Base-by-base conservation (phyloP, 202 grass and related monocot genomes). In the Digitaria exilis region DNA sequence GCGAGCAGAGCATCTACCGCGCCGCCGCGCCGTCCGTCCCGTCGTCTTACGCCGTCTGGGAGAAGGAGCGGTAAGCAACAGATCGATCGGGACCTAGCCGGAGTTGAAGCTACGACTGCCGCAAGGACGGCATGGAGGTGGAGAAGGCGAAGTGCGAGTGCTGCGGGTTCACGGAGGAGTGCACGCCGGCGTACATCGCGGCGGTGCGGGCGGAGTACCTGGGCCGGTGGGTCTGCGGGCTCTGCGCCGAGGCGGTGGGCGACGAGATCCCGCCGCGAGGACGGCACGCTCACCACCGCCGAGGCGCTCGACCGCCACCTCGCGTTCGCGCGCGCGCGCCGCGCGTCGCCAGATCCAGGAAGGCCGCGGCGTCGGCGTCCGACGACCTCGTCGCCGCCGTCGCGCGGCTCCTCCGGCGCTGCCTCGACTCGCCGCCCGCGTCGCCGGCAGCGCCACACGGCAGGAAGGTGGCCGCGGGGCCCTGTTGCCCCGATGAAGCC, bases 101-200 rank as follows among this genome's bases (percentile, higher is more conserved):
- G 35, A 37, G 0, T 6, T 37, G 35, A 37, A 37, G 35, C 37
- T 39, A 8, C 37, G 6, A 7, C 35, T 73, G 46, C 46, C 6
- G 29, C 29, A 16, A 21, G 28, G 49, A 2, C 42, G 32, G 31
- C 54, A 85, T 75, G 68, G 91, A 93, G 86, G 93, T 91, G 77
- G 79, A 94, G 88, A 74, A 51, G 3, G 88, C 80, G 4, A 60
- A 7, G 84, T 97, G 94, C 84, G 94, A 86, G 77, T 97, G 94
- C 83, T 97, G 91, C 79, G 94, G 94, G 52, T 86, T 97, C 84
- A 93, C 78, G 59, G 91, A 97, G 86, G 91, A 97, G 91, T 97
- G 94, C 87, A 97, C 94, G 57, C 78, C 87, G 61, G 69, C 73
- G 84, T 97, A 97, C 89, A 91, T 97, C 84, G 89, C 87, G 74